A percentile compares a stretch with the other conserved stretches of the same genome.
phyloP scores from a whole-genome alignment of 2,329 filamentous ascomycete genomes.

The Cladosporium sp. region DNA sequence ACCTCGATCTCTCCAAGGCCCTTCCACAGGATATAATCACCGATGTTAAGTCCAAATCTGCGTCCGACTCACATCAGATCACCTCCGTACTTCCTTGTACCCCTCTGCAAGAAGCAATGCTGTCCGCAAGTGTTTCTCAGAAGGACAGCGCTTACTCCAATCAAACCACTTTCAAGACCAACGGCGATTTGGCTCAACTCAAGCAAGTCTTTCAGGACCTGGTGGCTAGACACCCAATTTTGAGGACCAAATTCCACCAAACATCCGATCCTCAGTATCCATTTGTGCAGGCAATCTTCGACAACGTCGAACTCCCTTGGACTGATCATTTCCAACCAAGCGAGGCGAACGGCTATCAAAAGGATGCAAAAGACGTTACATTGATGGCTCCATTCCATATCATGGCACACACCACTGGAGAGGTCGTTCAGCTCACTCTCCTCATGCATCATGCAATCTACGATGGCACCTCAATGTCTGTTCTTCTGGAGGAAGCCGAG shows the following conservation, averaged over 20 bases:
- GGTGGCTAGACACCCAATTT: constrained; percentile 64
- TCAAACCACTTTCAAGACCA: constrained; percentile 61
- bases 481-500: constrained; percentile 68
- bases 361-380: background rate
- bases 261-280: constrained; percentile 59
- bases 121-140: constrained; percentile 52
- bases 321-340: background rate
- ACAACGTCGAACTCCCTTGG: constrained; percentile 44
- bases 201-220: constrained; percentile 59
- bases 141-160: constrained; percentile 64
- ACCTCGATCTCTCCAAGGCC: background rate
- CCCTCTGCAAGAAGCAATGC: constrained; percentile 83
- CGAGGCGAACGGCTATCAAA: background rate
- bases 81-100: constrained; percentile 70
- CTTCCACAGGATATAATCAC: background rate
- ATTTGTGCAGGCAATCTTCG: constrained; percentile 68
- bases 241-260: constrained; percentile 70
- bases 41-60: background rate
- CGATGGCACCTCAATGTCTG: constrained; percentile 72
- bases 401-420: background rate
- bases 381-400: background rate
- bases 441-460: constrained; percentile 79
- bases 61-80: background rate
- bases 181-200: constrained; percentile 48
- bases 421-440: constrained; percentile 27